Evolutionary conservation across 2,329 filamentous ascomycete genomes (phyloP).

Genomic region (Fusarium sacchari): DNA sequence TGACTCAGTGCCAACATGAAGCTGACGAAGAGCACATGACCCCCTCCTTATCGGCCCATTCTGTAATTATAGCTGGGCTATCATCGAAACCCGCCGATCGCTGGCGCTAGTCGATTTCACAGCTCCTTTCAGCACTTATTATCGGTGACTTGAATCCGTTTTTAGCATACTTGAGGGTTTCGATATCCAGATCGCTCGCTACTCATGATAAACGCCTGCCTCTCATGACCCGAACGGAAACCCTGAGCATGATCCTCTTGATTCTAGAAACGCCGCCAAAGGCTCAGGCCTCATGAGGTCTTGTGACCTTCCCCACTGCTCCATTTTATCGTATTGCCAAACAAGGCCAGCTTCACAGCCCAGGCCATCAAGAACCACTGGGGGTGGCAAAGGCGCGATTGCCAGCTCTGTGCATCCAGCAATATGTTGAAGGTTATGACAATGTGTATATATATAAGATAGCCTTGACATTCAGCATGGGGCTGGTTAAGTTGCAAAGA

Average conservation of each 20-base stretch:
- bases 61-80: not conserved
- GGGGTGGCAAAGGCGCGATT: not conserved
- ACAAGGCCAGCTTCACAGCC: constrained; percentile 1
- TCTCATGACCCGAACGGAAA: constrained; percentile 3
- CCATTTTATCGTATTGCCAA: constrained; percentile 3
- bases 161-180: not conserved
- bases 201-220: not conserved
- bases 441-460: too few relatives aligned
- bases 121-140: not conserved
- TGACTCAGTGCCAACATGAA: constrained; percentile 15
- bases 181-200: constrained; percentile 6
- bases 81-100: constrained; percentile 16
- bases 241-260: constrained; percentile 7
- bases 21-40: constrained; percentile 18
- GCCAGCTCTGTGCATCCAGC: not conserved
- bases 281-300: constrained; percentile 7
- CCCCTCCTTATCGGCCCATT: constrained; percentile 11
- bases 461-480: not conserved
- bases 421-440: not conserved
- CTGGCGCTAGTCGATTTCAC: not conserved
- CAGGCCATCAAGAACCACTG: not conserved
- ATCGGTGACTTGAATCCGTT: not conserved
- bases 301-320: constrained; percentile 26
- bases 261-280: constrained; percentile 21
- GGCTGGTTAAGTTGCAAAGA: constrained; percentile 26